Evolutionary conservation across 2,329 filamentous ascomycete genomes (phyloP), one percentile per base, ranked within the genome.

Genomic region (Stachybotrys chartarum): DNA sequence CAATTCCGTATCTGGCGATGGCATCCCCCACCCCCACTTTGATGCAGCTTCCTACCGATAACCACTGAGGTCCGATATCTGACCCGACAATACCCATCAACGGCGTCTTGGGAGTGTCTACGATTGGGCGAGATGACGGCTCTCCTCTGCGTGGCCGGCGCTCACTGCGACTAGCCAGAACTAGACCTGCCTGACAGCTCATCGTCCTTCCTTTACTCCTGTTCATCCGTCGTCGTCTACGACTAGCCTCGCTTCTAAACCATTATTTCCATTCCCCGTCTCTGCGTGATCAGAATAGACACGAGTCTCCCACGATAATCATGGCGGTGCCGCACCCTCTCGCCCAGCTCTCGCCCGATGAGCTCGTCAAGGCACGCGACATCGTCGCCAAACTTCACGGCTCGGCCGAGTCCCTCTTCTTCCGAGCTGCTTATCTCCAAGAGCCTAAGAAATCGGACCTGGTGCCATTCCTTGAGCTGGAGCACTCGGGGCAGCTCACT

Each of bases 401-500:
- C 16, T 2, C 61, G 16, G 57, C 59, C 5, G 56, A 57, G 3
- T 53, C 62, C 12, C 57, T 74, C 30, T 70, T 65, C 58, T 75
- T 74, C 74, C 87, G 88, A 63, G 76, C 79, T 52, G 81, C 90
- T 44, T 85, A 80, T 51, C 72, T 87, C 7, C 73, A 85, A 47
- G 84, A 88, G 60, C 84, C 85, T 1, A 72, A 76, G 31, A 88
- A 86, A 69, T 72, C 72, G 44, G 75, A 82, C 44, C 75, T 86
- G 7, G 65, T 84, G 7, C 76, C 76, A 1, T 88, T 85, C 62
- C 73, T 87, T 24, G 80, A 84, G 51, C 82, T 81, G 4, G 85
- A 88, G 64, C 79, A 85, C 59, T 73, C 71, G n/a, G 78, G 79
- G 4, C 66, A 69, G 18, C 65, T 78, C 11, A 69, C 78, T 0